These are phyloP conservation scores for Fusarium napiforme DNA, from an alignment of 2,329 filamentous ascomycete species.

Conservation along the genomic window DNA sequence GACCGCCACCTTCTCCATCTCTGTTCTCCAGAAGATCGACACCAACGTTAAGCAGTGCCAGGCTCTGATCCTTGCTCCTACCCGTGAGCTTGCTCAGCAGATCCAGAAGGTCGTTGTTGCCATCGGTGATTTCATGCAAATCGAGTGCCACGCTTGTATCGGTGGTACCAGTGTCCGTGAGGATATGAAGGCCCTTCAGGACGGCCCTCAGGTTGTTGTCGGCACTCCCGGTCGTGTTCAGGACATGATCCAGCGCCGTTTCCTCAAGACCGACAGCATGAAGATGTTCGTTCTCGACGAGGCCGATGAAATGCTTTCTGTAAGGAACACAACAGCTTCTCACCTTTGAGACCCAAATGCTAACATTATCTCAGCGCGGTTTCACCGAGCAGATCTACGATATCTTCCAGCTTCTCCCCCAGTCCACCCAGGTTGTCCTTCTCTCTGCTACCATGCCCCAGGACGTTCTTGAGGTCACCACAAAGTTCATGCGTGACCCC, in stretches of 20 bases:
- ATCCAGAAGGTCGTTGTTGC: constrained; percentile 99
- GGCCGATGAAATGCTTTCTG: constrained; percentile 98
- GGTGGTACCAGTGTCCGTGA: constrained; percentile 98
- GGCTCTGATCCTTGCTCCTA: constrained; percentile 96
- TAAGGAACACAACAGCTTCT: constrained; percentile 54
- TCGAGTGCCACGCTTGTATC: constrained; percentile 99
- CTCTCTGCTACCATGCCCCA: constrained; percentile 98
- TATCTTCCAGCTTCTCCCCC: constrained; percentile 98
- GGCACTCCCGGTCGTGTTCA: constrained; percentile 98
- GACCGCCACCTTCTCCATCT: constrained; percentile 99
- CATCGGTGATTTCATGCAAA: constrained; percentile 99
- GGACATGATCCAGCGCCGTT: constrained; percentile 99
- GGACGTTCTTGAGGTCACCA: constrained; percentile 98
- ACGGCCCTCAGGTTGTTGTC: constrained; percentile 96
- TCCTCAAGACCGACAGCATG: constrained; percentile 96
- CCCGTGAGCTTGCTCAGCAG: constrained; percentile 98
- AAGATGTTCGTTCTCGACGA: constrained; percentile 99
- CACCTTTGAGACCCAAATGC: constrained; percentile 15
- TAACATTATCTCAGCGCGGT: constrained; percentile 74
- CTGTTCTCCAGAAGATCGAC: constrained; percentile 98
- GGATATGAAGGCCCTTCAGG: constrained; percentile 97
- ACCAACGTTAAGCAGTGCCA: constrained; percentile 94
- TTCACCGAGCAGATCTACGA: constrained; percentile 99
- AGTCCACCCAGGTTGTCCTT: constrained; percentile 97
- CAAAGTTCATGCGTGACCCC: constrained; percentile 99